Base-by-base conservation (phyloP, 805 yeast genomes). In the Novakomyces olei region DNA sequence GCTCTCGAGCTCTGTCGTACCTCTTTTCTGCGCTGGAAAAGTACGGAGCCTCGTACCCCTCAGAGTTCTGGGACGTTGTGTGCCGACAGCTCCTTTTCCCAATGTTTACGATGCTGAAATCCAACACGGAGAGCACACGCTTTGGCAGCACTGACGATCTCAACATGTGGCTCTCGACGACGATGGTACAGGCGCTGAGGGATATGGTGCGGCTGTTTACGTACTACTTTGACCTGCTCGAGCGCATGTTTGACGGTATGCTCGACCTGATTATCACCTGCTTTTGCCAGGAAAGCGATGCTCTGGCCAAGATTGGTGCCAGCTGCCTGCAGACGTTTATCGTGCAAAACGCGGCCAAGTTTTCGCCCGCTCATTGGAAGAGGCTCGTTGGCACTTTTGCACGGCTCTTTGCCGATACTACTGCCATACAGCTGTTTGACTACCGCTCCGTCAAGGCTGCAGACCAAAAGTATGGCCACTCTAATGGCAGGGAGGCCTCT, bases 91-190 rank as follows among this genome's bases (percentile, higher is more conserved):
- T 88, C 34, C 54, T 88, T 37, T 81, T 85, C 62, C 98, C 96
- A 2, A 80, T 88, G 12, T 88, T 88, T 53, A 69, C 71, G 14
- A 76, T 80, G 5, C 60, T 88, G 41, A 68, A 74, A 33, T 65
- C 67, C 27, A 75, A 72, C 45, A 77, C 88, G 72, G 75, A 71
- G 41, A 63, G 73, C 36, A 65, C 66, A 38, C 68, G 69, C 37
- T 69, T 66, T 40, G 68, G 66, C 41, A 15, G 12, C n/a, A 66
- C 65, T 34, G 77, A 72, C 42, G 91, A 77, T 39, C 53, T 80
- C 42, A 78, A 93, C 30, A 92, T 91, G 9, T 88, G 99, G 99
- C 57, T 88, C 30, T 80, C 94, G 0, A 83, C 98, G 0, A 88
- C 99, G 1, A 64, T 88, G 52, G 81, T 91, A 40, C 98, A 88